These are phyloP conservation scores for Fomitopsis schrenkii DNA, from an alignment of 1,284 basidiomycete genomes.

Conservation along the genomic window DNA sequence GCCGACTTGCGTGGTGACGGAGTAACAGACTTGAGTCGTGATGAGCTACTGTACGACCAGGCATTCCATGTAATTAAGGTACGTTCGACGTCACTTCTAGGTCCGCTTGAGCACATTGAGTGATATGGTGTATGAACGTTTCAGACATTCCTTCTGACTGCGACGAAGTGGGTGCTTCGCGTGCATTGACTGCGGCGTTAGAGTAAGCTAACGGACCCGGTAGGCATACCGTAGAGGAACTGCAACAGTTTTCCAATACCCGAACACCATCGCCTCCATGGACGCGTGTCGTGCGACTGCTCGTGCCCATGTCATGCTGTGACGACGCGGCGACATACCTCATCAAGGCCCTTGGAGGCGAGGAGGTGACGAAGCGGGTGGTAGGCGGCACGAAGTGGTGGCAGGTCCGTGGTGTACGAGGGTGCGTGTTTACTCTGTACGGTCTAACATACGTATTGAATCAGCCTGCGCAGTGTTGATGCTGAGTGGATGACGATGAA, in stretches of 20 bases:
- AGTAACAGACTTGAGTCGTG: constrained; percentile 52
- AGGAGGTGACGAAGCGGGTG: constrained; percentile 66
- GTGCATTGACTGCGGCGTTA: not conserved
- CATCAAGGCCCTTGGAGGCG: constrained; percentile 81
- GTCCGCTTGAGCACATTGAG: not conserved
- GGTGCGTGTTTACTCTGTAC: constrained; percentile 37
- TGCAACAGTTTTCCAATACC: constrained; percentile 84
- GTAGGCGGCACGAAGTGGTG: constrained; percentile 96
- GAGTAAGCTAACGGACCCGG: not conserved
- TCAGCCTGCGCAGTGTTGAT: constrained; percentile 53
- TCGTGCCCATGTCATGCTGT: constrained; percentile 75
- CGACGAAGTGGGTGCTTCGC: constrained; percentile 30
- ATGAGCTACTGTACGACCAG: constrained; percentile 82
- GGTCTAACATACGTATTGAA: not conserved
- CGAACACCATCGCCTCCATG: constrained; percentile 87
- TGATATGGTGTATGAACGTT: not conserved
- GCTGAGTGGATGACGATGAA: constrained; percentile 87
- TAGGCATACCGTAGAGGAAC: constrained; percentile 78
- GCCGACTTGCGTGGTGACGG: constrained; percentile 38
- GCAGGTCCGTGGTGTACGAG: constrained; percentile 82
- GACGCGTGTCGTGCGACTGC: constrained; percentile 75
- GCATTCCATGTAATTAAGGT: constrained; percentile 81
- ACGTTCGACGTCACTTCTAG: not conserved
- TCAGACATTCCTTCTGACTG: constrained; percentile 46
- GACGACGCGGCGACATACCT: constrained; percentile 76